Evolutionary conservation across 2,329 filamentous ascomycete species (phyloP).

Genomic region (Xylaria sp.): DNA sequence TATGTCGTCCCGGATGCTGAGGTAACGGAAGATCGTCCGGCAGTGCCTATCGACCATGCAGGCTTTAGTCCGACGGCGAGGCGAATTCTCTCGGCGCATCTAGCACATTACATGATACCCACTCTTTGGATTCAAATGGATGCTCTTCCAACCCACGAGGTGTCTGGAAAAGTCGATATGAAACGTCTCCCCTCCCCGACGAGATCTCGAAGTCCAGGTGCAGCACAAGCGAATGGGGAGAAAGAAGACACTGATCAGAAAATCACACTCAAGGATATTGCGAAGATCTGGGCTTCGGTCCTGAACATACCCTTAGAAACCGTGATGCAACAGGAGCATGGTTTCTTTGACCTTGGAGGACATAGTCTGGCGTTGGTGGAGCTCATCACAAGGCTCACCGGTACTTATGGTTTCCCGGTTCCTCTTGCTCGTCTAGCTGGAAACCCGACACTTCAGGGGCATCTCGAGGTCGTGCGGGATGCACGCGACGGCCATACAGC

Average conservation of each 20-base stretch:
- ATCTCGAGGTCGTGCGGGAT: constrained; percentile 75
- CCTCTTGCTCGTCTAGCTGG: constrained; percentile 77
- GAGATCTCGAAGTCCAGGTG: constrained; percentile 58
- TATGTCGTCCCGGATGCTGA: constrained; percentile 78
- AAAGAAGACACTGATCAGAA: constrained; percentile 66
- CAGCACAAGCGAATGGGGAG: constrained; percentile 51
- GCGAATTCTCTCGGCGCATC: constrained; percentile 69
- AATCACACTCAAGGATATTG: constrained; percentile 74
- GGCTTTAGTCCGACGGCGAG: constrained; percentile 78
- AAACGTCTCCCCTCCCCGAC: constrained; percentile 76
- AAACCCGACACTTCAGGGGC: constrained; percentile 76
- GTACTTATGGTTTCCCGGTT: constrained; percentile 77
- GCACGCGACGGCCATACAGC: constrained; percentile 78
- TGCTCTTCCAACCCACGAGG: constrained; percentile 77
- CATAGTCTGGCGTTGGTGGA: constrained; percentile 83
- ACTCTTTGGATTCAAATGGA: constrained; percentile 80
- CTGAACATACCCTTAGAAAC: constrained; percentile 71
- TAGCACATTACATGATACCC: constrained; percentile 88
- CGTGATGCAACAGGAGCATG: constrained; percentile 73
- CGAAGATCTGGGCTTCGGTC: constrained; percentile 77
- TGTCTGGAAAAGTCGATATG: constrained; percentile 82
- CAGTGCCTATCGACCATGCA: constrained; percentile 73
- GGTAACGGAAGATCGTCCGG: constrained; percentile 65
- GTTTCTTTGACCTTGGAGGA: constrained; percentile 84
- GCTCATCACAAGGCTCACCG: constrained; percentile 75